Conservation (phyloP, 345 rosid species). For the Bruguiera parviflora region DNA sequence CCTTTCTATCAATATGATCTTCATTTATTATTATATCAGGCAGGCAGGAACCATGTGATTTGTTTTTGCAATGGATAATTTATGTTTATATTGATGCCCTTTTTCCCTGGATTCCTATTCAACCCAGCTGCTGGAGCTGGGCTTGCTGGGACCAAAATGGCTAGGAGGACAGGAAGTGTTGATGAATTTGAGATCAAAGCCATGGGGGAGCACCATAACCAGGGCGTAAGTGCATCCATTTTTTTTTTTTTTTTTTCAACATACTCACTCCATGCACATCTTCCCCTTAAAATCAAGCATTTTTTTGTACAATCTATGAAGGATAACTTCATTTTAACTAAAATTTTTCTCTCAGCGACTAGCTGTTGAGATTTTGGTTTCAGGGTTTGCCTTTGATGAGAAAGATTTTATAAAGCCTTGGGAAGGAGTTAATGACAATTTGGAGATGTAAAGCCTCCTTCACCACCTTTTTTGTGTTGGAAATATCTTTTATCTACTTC, state of each 20-base stretch:
- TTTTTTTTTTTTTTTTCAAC: not conserved
- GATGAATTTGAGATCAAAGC: conserved; percentile 92
- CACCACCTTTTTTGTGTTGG: conserved; percentile 2
- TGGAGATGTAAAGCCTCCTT: conserved; percentile 61
- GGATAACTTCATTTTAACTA: conserved; percentile 22
- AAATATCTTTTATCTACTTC: conserved; percentile 6
- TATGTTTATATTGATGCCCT: not conserved
- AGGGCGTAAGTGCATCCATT: conserved; percentile 51
- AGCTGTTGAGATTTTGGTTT: conserved; percentile 79
- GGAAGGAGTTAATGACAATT: conserved; percentile 72
- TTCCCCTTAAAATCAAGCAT: conserved; percentile 1
- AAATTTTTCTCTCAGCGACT: conserved; percentile 55
- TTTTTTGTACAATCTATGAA: conserved; percentile 16
- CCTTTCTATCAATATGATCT: too few species aligned
- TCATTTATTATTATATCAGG: too few species aligned
- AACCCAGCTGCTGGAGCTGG: conserved; percentile 97
- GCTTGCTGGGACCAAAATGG: conserved; percentile 91
- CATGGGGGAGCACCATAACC: conserved; percentile 75
- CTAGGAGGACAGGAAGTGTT: conserved; percentile 73
- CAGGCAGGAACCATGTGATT: too few species aligned
- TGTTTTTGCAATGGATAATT: not conserved
- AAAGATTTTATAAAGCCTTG: conserved; percentile 85
- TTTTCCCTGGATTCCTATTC: conserved; percentile 10
- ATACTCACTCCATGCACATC: too few species aligned
- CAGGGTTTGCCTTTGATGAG: conserved; percentile 70